Evolutionary conservation across 371 early-diverging fungal species (phyloP), one percentile per base, ranked within the genome.

Genomic region (Lichtheimia ramosa): DNA sequence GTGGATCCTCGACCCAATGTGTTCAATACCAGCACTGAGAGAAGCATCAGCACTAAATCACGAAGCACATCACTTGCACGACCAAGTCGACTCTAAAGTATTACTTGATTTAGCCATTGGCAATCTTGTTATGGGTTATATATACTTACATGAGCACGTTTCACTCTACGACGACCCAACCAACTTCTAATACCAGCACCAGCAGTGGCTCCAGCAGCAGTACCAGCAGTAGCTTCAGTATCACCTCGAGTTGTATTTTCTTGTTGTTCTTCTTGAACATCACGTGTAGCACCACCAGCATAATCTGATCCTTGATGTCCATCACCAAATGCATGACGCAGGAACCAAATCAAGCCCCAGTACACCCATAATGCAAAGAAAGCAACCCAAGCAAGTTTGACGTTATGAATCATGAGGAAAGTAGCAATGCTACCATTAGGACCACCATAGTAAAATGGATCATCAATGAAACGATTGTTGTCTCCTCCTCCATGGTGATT

Each of bases 1-100:
- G 66, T 67, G 15, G 67, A 62, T 20, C 68, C 73, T 49, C 70
- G 67, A 28, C 67, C 73, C 65, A 73, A 69, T 3, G 70, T 66
- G 25, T 73, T 73, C 56, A 42, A 16, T 13, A 23, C 8, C 43
- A 43, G 43, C 56, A 42, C 23, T 16, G 20, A 43, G 15, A 53
- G n/a, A 13, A 53, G 16, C 56, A 55, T 28, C 56, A 34, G 14
- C 43, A 43, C 14, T 21, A 42, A 13, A 24, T 50, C 51, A 50
- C 21, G 24, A 21, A 23, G 24, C 4, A 50, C 51, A 50, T 39
- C 20, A 3, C 20, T 55, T 42, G 43, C 39, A 27, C 28, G 40
- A 3, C 18, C 10, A 8, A 46, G 50, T 23, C 50, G 50, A 21
- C 23, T 20, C 50, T 50, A 67, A 18, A 68, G 8, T 25, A 10